Conservation (phyloP, 352 stramenopile species). For the Phytophthora sp. region DNA sequence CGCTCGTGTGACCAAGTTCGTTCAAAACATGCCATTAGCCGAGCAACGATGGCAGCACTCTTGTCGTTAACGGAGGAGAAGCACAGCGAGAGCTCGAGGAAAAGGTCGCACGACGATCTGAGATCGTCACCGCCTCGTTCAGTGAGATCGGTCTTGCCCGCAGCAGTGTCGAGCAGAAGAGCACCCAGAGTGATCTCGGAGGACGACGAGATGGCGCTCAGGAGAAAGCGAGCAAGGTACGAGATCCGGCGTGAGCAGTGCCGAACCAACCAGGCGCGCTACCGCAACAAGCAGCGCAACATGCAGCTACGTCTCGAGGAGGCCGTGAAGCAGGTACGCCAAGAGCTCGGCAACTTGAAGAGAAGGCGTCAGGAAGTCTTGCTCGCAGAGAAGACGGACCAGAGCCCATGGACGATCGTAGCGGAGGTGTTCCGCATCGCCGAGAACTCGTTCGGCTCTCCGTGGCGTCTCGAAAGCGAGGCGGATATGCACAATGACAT, state of each 20-base stretch:
- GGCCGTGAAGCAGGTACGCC: background rate
- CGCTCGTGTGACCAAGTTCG: too few relatives aligned
- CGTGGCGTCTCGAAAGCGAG: background rate
- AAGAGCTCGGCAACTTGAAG: slow-evolving; percentile 1
- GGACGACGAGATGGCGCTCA: background rate
- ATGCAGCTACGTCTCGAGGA: background rate
- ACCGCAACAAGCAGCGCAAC: slow-evolving; percentile 18
- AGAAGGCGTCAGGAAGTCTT: background rate
- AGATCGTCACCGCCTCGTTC: too few relatives aligned
- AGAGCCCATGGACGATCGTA: slow-evolving; percentile 8
- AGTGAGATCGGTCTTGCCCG: too few relatives aligned
- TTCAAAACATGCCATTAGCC: too few relatives aligned
- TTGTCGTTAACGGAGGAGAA: too few relatives aligned
- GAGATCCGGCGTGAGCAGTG: slow-evolving; percentile 14
- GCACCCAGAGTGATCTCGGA: background rate
- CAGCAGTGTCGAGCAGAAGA: too few relatives aligned
- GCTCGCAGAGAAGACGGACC: background rate
- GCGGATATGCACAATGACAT: background rate
- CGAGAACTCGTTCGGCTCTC: background rate
- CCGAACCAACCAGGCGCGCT: slow-evolving; percentile 15
- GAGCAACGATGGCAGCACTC: too few relatives aligned
- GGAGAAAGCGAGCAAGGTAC: background rate
- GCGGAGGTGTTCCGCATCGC: background rate
- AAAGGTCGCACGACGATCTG: too few relatives aligned
- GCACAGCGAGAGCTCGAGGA: too few relatives aligned